Conservation (phyloP, 2,329 filamentous ascomycete species). For the Saccharata proteae region DNA sequence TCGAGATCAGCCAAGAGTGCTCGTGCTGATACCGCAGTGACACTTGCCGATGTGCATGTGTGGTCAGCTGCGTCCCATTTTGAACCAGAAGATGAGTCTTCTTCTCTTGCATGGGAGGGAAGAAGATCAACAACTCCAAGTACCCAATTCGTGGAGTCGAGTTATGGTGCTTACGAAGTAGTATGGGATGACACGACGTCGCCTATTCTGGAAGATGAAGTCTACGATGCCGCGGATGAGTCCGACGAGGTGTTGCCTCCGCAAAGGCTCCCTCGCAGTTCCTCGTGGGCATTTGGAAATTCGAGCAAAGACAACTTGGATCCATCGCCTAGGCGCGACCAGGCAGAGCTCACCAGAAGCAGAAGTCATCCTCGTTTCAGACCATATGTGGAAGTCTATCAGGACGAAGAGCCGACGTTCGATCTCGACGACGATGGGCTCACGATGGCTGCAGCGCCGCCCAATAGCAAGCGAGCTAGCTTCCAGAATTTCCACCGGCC, state of each 20-base stretch:
- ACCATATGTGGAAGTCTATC: slow-evolving; percentile 11
- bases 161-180: slow-evolving; percentile 17
- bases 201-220: slow-evolving; percentile 12
- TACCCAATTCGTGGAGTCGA: slow-evolving; percentile 21
- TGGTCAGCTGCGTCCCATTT: slow-evolving; percentile 16
- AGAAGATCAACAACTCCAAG: slow-evolving; percentile 18
- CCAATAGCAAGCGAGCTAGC: slow-evolving; percentile 20
- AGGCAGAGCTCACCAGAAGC: slow-evolving; percentile 1
- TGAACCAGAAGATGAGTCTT: slow-evolving; percentile 4
- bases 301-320: slow-evolving; percentile 5
- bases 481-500: slow-evolving; percentile 11
- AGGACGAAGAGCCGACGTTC: slow-evolving; percentile 9
- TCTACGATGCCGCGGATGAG: slow-evolving; percentile 14
- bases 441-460: slow-evolving; percentile 13
- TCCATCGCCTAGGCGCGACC: slow-evolving; percentile 12
- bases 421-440: slow-evolving; percentile 6
- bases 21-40: slow-evolving; percentile 18
- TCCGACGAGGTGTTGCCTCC: slow-evolving; percentile 11
- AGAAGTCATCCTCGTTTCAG: slow-evolving; percentile 9
- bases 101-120: slow-evolving; percentile 4
- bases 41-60: slow-evolving; percentile 23
- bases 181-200: slow-evolving; percentile 18
- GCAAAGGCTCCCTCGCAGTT: slow-evolving; percentile 10
- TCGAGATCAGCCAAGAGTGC: slow-evolving; percentile 15
- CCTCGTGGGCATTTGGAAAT: slow-evolving; percentile 12